phyloP scores from a whole-genome alignment of 2,329 filamentous ascomycete genomes.

The Colletotrichum theobromicola region DNA sequence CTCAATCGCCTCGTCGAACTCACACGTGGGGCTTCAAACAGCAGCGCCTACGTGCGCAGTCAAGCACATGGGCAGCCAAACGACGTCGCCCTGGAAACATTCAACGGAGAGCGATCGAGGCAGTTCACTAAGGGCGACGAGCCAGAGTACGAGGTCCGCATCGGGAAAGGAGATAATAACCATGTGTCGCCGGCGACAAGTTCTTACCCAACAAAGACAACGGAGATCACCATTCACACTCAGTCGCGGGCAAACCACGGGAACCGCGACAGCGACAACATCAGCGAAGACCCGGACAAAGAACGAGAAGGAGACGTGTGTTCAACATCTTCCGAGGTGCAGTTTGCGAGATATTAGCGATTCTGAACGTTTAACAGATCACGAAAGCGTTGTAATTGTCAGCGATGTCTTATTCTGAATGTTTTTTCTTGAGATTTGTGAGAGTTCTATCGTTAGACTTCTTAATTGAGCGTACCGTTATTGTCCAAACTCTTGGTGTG shows the following conservation, averaged over 20 bases:
- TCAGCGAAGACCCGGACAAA: not conserved
- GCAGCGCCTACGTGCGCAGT: not conserved
- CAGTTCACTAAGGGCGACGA: not conserved
- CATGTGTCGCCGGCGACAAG: not conserved
- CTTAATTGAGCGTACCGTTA: not conserved
- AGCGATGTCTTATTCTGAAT: accelerated
- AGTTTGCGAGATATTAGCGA: constrained; percentile 6
- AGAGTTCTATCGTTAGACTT: not conserved
- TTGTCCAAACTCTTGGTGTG: not conserved
- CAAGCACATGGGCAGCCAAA: not conserved
- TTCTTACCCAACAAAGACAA: not conserved
- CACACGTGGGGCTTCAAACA: not conserved
- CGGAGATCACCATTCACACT: not conserved
- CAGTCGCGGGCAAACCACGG: not conserved
- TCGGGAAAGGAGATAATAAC: not conserved
- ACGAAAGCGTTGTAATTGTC: not conserved
- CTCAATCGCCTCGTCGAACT: constrained; percentile 39
- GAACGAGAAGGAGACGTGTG: not conserved
- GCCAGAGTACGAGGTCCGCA: not conserved
- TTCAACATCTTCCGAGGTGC: not conserved
- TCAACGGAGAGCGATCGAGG: not conserved
- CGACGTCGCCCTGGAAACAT: not conserved
- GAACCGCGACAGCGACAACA: not conserved
- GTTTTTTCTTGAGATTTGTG: not conserved
- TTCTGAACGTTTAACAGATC: not conserved